These are phyloP conservation scores for Pelargonium cotyledonis DNA, from an alignment of 441 rosid genomes.

Conservation along the genomic window DNA sequence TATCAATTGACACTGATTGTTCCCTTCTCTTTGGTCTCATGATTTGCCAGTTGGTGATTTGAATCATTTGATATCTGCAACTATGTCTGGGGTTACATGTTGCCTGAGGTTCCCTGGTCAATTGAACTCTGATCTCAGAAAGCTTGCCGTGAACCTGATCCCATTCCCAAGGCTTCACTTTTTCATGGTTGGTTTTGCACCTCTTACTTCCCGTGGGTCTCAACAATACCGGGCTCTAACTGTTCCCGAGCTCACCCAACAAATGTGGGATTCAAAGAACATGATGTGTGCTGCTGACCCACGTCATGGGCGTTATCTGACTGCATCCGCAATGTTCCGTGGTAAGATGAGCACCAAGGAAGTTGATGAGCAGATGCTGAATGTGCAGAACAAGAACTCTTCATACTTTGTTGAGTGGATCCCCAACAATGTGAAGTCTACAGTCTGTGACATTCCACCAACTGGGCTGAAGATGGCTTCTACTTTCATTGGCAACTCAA, in stretches of 20 bases:
- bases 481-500: slow-evolving; percentile 67
- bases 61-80: slow-evolving; percentile 76
- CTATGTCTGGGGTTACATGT: slow-evolving; percentile 88
- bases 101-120: slow-evolving; percentile 80
- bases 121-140: slow-evolving; percentile 68
- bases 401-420: slow-evolving; percentile 84
- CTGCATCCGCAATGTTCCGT: slow-evolving; percentile 78
- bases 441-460: slow-evolving; percentile 74
- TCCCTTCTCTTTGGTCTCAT: not conserved
- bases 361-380: slow-evolving; percentile 76
- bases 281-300: slow-evolving; percentile 85
- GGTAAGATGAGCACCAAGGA: slow-evolving; percentile 80
- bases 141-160: slow-evolving; percentile 69
- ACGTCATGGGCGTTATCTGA: slow-evolving; percentile 60
- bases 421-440: slow-evolving; percentile 73
- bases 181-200: slow-evolving; percentile 82
- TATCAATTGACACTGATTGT: not conserved
- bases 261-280: slow-evolving; percentile 82
- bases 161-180: slow-evolving; percentile 86
- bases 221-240: slow-evolving; percentile 70
- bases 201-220: slow-evolving; percentile 77
- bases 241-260: slow-evolving; percentile 74
- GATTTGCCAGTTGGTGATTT: slow-evolving; percentile 56
- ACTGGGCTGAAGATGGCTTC: slow-evolving; percentile 77
- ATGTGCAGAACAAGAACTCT: slow-evolving; percentile 78